phyloP scores from a whole-genome alignment of 2,329 filamentous ascomycete species.

The Ascosphaera pollenicola region DNA sequence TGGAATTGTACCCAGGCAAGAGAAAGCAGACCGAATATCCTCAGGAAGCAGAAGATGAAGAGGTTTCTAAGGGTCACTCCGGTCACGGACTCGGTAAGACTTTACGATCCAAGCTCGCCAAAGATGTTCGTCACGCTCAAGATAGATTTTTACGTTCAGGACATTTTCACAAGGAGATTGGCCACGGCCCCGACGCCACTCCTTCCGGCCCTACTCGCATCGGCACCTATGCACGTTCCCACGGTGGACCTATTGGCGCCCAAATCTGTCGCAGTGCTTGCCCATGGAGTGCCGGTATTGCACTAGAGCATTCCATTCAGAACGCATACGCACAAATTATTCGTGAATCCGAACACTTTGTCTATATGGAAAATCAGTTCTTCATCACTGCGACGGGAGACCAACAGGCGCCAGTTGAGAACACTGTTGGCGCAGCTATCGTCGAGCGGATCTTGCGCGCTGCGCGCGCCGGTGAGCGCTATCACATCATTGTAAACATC shows the following conservation, averaged over 20 bases:
- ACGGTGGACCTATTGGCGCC: constrained; percentile 78
- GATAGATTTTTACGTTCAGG: constrained; percentile 27
- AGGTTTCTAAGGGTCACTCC: background rate
- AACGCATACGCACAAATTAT: constrained; percentile 77
- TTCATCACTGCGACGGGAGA: constrained; percentile 90
- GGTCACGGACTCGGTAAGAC: constrained; percentile 10
- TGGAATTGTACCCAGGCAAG: constrained; percentile 80
- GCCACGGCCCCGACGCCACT: background rate
- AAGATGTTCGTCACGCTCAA: constrained; percentile 23
- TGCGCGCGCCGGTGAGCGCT: constrained; percentile 63
- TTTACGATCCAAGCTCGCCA: constrained; percentile 18
- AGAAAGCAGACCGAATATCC: constrained; percentile 15
- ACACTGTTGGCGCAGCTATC: constrained; percentile 69
- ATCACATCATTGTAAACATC: constrained; percentile 74
- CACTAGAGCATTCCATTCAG: constrained; percentile 54
- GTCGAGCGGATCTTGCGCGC: constrained; percentile 75
- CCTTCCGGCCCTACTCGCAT: background rate
- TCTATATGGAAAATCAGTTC: constrained; percentile 98
- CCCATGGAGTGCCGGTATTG: constrained; percentile 38
- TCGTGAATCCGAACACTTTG: constrained; percentile 49
- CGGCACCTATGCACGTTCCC: constrained; percentile 31
- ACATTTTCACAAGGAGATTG: background rate
- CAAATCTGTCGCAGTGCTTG: constrained; percentile 80
- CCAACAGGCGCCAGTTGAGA: constrained; percentile 53
- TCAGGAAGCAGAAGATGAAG: background rate